A percentile compares a stretch with the other conserved stretches of the same genome.
phyloP scores from a whole-genome alignment of 345 rosid species.

The Triadica sebifera region DNA sequence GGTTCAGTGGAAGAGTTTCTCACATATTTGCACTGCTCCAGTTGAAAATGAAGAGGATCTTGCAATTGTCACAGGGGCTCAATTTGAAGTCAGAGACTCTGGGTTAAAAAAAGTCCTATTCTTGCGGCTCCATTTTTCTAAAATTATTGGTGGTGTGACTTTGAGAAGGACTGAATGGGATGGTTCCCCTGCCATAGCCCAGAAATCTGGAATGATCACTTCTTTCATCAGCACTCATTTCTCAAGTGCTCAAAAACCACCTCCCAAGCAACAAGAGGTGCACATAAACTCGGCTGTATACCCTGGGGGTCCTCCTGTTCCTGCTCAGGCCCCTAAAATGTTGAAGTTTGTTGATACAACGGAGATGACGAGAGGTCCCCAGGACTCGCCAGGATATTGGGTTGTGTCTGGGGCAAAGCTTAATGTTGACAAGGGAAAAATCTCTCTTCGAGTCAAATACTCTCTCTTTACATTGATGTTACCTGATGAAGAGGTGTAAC shows the following conservation, averaged over 20 bases:
- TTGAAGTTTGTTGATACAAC: constrained; percentile 84
- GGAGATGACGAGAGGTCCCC: constrained; percentile 91
- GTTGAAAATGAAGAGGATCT: constrained; percentile 82
- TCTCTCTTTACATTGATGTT: constrained; percentile 45
- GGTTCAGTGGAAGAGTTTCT: constrained; percentile 92
- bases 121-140: constrained; percentile 72
- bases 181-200: constrained; percentile 67
- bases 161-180: constrained; percentile 77
- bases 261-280: constrained; percentile 74
- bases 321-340: constrained; percentile 80
- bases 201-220: constrained; percentile 82
- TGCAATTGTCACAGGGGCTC: constrained; percentile 85
- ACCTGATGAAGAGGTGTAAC: constrained; percentile 27
- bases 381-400: constrained; percentile 94
- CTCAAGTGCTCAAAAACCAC: constrained; percentile 66
- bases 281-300: constrained; percentile 88
- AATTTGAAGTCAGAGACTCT: constrained; percentile 69
- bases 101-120: constrained; percentile 83
- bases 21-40: constrained; percentile 89
- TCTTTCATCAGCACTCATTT: constrained; percentile 85
- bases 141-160: constrained; percentile 47
- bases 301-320: constrained; percentile 94
- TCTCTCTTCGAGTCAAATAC: constrained; percentile 84
- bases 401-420: constrained; percentile 90
- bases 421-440: constrained; percentile 76